Evolutionary conservation across 352 stramenopile species (phyloP), one percentile per base, ranked within the genome.

Genomic region (Phytophthora fragariae): DNA sequence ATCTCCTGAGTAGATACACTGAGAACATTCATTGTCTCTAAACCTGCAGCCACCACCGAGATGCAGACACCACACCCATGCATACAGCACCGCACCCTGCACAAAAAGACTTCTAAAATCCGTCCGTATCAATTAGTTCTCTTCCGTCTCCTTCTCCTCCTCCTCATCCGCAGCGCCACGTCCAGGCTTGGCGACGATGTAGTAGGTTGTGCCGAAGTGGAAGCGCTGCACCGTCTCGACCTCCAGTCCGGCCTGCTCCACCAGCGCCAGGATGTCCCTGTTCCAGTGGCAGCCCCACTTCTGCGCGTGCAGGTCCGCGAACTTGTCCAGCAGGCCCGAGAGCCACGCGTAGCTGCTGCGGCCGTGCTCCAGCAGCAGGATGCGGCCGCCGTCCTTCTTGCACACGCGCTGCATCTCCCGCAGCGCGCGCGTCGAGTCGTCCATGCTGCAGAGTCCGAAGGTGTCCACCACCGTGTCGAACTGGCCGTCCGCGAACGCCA

Each of bases 211-310:
- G 54, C 96, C 97, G 79, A 99, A 99, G 76, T 99, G 96, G 81
- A 97, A 99, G 41, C 90, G 92, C 62, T 88, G 73, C 50, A 97
- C 59, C 6, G 86, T 93, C 73, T 97, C 90, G 15, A 99, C 62
- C 39, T 97, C 73, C 15, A 99, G 82, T 8, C 91, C 93, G 0
- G 94, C 84, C 21, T 91, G 54, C 17, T 93, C 66, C 19, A 99
- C 79, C 41, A 99, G 84, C 11, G 71, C 74, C 55, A 97, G 78
- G 50, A 99, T 98, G 75, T 99, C 96, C 53, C 96, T 81, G 79
- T 99, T 99, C 94, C 95, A 99, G 55, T 97, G 89, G 70, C 96
- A 99, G 24, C 97, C 97, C 97, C 97, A 99, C 50, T 97, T 94
- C 74, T 97, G 88, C 17, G 93, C 91, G 67, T 99, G 97, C 49